Evolutionary conservation across 108 stramenopile genomes (phyloP), one percentile per base, ranked within the genome.

Genomic region (Nitzschia inconspicua): DNA sequence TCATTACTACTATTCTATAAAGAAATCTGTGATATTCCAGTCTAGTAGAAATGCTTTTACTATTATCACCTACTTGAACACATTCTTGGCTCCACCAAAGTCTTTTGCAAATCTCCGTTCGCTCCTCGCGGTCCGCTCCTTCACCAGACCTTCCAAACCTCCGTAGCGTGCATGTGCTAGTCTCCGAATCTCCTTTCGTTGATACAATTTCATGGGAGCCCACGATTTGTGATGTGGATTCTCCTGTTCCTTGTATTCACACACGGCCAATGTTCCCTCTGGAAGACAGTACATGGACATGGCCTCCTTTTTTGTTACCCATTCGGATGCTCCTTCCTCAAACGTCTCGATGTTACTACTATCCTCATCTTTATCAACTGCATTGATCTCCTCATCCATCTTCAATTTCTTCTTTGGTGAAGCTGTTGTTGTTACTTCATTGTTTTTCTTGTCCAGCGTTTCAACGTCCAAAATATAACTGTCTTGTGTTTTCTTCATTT

Each of bases 201-300:
- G 23, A 44, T 85, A 93, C 34, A 93, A 40, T 56, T 88, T 88
- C 87, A 93, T 85, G 13, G 82, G 65, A 7, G 72, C 74, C 69
- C 72, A 93, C 9, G 74, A 67, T 6, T 62, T 65, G 53, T 85
- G 53, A 9, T 73, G 79, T 19, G 91, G 91, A 76, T 93, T 93
- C 10, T 68, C 71, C 47, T 67, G 71, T 58, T 81, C 82, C 40
- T 77, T 63, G 55, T 65, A 75, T 14, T 76, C 43, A 58, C 88
- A 89, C 25, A 89, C 85, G 18, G 81, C 84, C 48, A 93, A 72
- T 28, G 91, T 87, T 25, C 91, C 91, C 47, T 80, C 57, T 3
- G 91, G 91, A 18, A 93, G 35, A 49, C 85, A 89, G 66, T 93
- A 93, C 36, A 57, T 57, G 14, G 71, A 54, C 60, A 73, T 80